A percentile compares a stretch with the other conserved stretches of the same genome.
Evolutionary conservation across 352 stramenopile species (phyloP).

Genomic region (Globisporangium barbulae): DNA sequence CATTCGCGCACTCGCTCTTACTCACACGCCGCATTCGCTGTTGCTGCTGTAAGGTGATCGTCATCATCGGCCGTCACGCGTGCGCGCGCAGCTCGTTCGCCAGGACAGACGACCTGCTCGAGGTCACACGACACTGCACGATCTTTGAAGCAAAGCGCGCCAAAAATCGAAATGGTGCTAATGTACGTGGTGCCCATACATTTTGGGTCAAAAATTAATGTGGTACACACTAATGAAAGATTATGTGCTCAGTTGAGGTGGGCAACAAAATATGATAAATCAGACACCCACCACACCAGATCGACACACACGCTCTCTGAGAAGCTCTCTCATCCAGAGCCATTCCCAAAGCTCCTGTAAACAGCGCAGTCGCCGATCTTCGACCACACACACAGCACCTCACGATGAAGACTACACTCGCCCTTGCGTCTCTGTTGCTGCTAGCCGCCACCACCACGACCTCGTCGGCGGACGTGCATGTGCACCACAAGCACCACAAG

Average conservation of each 20-base stretch:
- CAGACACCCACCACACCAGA: background rate
- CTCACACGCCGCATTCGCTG: background rate
- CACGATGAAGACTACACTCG: background rate
- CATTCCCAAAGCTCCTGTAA: background rate
- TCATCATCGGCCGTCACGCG: constrained; percentile 5
- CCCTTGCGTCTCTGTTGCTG: background rate
- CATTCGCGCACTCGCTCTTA: background rate
- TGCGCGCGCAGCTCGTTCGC: background rate
- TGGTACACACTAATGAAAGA: too few relatives aligned
- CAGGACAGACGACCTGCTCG: background rate
- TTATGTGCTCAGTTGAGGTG: too few relatives aligned
- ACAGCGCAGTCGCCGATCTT: background rate
- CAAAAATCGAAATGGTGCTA: too few relatives aligned
- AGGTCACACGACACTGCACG: too few relatives aligned
- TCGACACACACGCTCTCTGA: background rate
- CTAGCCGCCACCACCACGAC: background rate
- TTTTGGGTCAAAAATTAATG: too few relatives aligned
- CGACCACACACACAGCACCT: background rate
- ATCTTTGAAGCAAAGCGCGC: too few relatives aligned
- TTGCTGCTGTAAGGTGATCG: background rate
- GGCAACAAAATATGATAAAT: background rate
- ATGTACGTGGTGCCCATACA: too few relatives aligned
- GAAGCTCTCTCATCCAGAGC: background rate
- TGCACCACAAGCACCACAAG: constrained; percentile 8
- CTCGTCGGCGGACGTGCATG: background rate